Percentiles rank a stretch among this genome's conserved stretches.
These are phyloP conservation scores for Penicillium freii DNA, from an alignment of 2,329 filamentous ascomycete species.

Conservation along the genomic window DNA sequence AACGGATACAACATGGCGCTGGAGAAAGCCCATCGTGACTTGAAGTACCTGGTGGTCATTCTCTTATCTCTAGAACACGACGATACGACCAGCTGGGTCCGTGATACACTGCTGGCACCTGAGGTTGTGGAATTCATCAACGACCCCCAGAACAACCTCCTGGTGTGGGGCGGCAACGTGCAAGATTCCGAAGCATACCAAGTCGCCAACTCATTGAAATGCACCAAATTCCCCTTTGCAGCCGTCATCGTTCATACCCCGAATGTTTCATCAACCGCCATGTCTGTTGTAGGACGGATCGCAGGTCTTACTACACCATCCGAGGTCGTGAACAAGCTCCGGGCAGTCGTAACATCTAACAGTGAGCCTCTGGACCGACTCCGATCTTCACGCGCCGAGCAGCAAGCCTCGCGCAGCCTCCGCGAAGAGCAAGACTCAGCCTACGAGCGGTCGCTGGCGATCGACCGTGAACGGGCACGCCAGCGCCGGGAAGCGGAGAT, in stretches of 20 bases:
- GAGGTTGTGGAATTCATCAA: conserved; percentile 73
- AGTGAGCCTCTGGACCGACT: conserved; percentile 71
- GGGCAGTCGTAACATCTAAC: conserved; percentile 70
- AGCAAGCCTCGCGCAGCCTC: conserved; percentile 75
- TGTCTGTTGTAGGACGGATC: conserved; percentile 83
- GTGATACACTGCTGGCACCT: conserved; percentile 73
- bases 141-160: conserved; percentile 71
- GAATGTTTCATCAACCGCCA: conserved; percentile 75
- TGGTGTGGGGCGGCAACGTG: conserved; percentile 91
- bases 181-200: conserved; percentile 93
- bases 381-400: conserved; percentile 72
- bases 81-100: conserved; percentile 77
- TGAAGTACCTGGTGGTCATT: conserved; percentile 87
- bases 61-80: conserved; percentile 92
- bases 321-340: conserved; percentile 74
- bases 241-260: conserved; percentile 85
- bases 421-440: conserved; percentile 88
- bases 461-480: conserved; percentile 79
- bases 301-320: conserved; percentile 67
- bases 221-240: conserved; percentile 89
- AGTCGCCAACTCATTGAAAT: conserved; percentile 79
- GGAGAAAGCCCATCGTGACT: conserved; percentile 82
- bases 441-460: conserved; percentile 86
- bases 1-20: conserved; percentile 89
- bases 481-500: conserved; percentile 73